These are phyloP conservation scores for Dictyophora rubrovolvata DNA, from an alignment of 768 basidiomycete species.

Conservation along the genomic window DNA sequence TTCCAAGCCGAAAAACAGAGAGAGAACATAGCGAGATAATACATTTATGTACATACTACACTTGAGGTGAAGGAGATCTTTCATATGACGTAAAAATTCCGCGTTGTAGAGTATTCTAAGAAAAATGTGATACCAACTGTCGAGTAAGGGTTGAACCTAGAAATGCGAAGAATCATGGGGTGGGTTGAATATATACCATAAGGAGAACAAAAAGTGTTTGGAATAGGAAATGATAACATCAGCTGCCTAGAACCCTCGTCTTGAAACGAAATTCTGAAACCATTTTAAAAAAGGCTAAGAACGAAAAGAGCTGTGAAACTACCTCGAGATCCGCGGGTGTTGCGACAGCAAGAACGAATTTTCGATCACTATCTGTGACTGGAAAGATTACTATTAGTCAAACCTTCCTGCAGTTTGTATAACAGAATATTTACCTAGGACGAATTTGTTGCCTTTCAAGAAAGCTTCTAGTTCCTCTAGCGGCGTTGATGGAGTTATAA, in stretches of 20 bases:
- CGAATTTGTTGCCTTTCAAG: constrained; percentile 61
- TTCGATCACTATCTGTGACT: constrained; percentile 79
- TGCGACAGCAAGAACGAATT: constrained; percentile 76
- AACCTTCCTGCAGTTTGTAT: background rate
- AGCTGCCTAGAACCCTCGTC: constrained; percentile 29
- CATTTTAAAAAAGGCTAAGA: background rate
- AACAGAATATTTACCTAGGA: constrained; percentile 42
- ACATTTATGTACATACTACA: no score
- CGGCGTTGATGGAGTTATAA: constrained; percentile 73
- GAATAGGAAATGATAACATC: background rate
- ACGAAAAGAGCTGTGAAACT: background rate
- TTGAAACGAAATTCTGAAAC: constrained; percentile 36
- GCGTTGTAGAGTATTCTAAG: background rate
- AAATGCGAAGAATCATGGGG: background rate
- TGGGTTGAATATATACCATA: no score
- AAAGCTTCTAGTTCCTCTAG: constrained; percentile 78
- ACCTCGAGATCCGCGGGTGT: constrained; percentile 65
- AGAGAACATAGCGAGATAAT: no score
- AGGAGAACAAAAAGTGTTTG: background rate
- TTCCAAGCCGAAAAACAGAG: no score
- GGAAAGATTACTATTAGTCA: background rate
- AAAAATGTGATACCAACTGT: background rate
- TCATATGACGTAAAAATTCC: background rate
- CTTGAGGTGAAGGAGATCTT: no score
- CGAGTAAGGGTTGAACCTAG: background rate